Conservation (phyloP, 768 basidiomycete species). For the Boletales sp. region DNA sequence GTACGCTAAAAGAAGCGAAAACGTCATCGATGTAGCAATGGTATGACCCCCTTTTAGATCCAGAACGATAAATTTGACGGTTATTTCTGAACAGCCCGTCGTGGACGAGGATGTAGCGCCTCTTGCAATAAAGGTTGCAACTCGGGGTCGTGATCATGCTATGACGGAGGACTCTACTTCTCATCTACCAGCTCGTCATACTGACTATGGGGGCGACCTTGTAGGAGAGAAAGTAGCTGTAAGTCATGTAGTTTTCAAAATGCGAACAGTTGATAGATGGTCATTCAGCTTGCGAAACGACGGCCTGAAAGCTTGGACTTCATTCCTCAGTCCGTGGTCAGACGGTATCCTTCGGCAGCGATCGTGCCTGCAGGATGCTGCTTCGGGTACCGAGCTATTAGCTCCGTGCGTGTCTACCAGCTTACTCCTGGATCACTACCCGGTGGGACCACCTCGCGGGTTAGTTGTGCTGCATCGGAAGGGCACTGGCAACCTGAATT, state of each 20-base stretch:
- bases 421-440: neutral
- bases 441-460: conserved; percentile 3
- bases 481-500: conserved; percentile 1
- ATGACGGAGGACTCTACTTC: too few species aligned
- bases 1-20: neutral
- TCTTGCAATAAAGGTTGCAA: neutral
- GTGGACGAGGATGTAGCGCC: neutral
- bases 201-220: neutral
- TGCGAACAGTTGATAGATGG: neutral
- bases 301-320: conserved; percentile 23
- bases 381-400: neutral
- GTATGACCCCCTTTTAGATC: conserved; percentile 6
- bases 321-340: conserved; percentile 25
- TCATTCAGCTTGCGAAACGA: conserved; percentile 1
- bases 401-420: neutral
- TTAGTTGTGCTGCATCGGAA: neutral
- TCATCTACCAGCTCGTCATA: neutral
- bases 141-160: neutral
- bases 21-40: neutral
- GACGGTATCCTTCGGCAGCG: conserved; percentile 16
- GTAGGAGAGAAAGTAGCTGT: conserved; percentile 4
- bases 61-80: neutral
- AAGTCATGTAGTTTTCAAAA: neutral
- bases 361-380: neutral
- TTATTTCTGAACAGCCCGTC: conserved; percentile 1